Conservation (phyloP, 441 rosid species). For the California macrophylla region DNA sequence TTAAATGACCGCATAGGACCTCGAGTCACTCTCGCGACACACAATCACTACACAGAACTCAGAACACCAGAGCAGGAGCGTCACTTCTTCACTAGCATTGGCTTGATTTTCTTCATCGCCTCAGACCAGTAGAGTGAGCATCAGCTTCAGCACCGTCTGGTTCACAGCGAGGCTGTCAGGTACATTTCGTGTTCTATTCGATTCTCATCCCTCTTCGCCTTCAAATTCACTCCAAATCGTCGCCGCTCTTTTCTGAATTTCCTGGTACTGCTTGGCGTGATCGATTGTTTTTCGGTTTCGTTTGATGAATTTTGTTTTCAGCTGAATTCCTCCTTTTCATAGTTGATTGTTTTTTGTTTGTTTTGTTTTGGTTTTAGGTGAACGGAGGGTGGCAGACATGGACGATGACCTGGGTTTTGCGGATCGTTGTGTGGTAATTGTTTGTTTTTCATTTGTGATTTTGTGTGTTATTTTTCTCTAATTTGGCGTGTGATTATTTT, state of each 20-base stretch:
- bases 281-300: neutral
- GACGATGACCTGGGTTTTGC: neutral
- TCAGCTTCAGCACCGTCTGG: neutral
- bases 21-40: neutral
- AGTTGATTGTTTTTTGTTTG: neutral
- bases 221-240: neutral
- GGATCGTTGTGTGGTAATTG: conserved; percentile 4
- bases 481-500: neutral
- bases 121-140: neutral
- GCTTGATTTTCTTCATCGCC: neutral
- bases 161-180: neutral
- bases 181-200: neutral
- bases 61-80: neutral
- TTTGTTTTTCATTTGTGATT: neutral
- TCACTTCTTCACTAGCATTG: neutral
- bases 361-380: neutral
- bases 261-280: neutral
- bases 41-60: neutral
- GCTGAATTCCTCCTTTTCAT: neutral
- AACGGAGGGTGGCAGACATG: neutral
- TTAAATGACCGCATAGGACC: neutral
- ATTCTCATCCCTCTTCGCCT: neutral
- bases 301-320: neutral
- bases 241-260: neutral
- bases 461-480: neutral